Percentiles rank a stretch among this genome's conserved stretches.
Conservation (phyloP, 2,329 filamentous ascomycete species). For the Cytospora paraplurivora region DNA sequence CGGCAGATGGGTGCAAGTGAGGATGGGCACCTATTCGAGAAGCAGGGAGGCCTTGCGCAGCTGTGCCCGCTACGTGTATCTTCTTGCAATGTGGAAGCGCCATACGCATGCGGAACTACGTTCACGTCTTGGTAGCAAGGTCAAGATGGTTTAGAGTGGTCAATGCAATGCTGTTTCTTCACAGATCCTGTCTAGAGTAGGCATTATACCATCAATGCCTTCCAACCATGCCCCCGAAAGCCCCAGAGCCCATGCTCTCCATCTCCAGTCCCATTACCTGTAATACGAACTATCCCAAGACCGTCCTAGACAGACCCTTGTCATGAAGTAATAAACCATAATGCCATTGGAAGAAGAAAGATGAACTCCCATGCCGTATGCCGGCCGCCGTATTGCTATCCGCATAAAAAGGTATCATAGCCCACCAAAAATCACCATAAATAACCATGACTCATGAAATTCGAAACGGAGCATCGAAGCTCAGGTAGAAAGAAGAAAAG, state of each 20-base stretch:
- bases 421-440: slow-evolving; percentile 7
- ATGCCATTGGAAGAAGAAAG: slow-evolving; percentile 4
- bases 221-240: neutral
- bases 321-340: slow-evolving; percentile 5
- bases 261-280: slow-evolving; percentile 3
- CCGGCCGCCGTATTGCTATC: slow-evolving; percentile 3
- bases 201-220: slow-evolving; percentile 17
- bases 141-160: neutral
- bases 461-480: neutral
- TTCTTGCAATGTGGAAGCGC: neutral
- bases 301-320: neutral
- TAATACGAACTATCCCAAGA: neutral
- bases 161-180: slow-evolving; percentile 18
- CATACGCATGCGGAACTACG: neutral
- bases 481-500: neutral
- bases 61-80: neutral
- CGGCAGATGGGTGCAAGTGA: slow-evolving; percentile 8
- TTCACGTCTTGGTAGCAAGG: neutral
- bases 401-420: slow-evolving; percentile 20
- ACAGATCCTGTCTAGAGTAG: slow-evolving; percentile 28
- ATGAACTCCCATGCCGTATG: slow-evolving; percentile 8
- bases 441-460: neutral
- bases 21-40: neutral
- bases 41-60: neutral
- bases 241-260: neutral